Conservation (phyloP, 2,329 filamentous ascomycete genomes). For the Hawksworthiomyces lignivorus region DNA sequence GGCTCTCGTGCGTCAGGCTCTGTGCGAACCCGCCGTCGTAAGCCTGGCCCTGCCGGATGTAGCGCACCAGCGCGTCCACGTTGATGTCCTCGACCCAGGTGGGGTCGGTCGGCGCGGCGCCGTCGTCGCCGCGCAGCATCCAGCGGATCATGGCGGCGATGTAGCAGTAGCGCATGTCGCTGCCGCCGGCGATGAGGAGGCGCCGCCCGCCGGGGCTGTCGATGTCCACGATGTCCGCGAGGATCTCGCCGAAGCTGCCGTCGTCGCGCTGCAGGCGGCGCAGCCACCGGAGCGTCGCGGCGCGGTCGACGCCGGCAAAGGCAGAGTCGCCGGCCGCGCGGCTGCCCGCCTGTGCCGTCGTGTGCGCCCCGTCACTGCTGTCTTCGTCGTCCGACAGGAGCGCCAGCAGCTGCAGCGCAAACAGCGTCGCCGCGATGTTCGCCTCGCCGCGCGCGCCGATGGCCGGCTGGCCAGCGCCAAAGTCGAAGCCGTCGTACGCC, state of each 20-base stretch:
- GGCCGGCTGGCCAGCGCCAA: conserved; percentile 34
- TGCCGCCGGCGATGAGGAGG: conserved; percentile 62
- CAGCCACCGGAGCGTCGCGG: conserved; percentile 66
- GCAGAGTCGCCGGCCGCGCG: conserved; percentile 20
- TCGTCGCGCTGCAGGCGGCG: conserved; percentile 67
- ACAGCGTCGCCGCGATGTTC: conserved; percentile 82
- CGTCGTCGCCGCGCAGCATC: conserved; percentile 61
- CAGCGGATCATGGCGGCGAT: conserved; percentile 74
- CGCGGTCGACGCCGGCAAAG: conserved; percentile 58
- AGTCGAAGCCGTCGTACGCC: conserved; percentile 21
- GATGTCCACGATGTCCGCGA: conserved; percentile 39
- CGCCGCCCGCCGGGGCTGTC: not conserved
- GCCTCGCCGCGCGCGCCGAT: conserved; percentile 41
- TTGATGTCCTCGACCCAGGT: conserved; percentile 64
- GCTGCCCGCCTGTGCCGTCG: not conserved
- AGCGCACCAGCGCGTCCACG: conserved; percentile 58
- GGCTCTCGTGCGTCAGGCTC: conserved; percentile 70
- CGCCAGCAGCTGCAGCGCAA: conserved; percentile 70
- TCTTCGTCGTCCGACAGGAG: conserved; percentile 28
- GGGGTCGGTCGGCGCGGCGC: conserved; percentile 33
- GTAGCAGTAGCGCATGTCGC: conserved; percentile 83
- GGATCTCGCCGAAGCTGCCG: conserved; percentile 84
- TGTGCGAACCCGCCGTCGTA: conserved; percentile 84
- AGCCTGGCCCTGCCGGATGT: conserved; percentile 58
- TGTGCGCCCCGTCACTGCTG: not conserved